Conservation (phyloP, 805 yeast species). For the Suhomyces emberorum region DNA sequence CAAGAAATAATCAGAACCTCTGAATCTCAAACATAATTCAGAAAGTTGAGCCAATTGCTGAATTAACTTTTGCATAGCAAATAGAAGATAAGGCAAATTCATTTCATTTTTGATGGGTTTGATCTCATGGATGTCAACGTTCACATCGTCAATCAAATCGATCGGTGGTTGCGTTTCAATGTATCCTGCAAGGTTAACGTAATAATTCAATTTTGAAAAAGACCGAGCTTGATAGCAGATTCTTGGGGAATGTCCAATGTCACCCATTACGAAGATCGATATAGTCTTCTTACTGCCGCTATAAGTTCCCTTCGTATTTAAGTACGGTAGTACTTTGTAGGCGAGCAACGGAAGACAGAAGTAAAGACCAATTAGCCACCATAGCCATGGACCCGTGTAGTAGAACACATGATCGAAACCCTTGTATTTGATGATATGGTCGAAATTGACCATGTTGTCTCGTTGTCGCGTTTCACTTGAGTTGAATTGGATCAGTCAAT, state of each 20-base stretch:
- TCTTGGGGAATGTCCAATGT: slow-evolving; percentile 91
- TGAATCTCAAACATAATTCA: slow-evolving; percentile 46
- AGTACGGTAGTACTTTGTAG: slow-evolving; percentile 38
- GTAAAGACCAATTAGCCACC: slow-evolving; percentile 46
- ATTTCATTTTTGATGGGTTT: slow-evolving; percentile 35
- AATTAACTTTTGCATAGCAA: slow-evolving; percentile 57
- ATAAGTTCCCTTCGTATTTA: slow-evolving; percentile 21
- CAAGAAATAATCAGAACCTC: slow-evolving; percentile 65
- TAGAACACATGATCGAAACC: slow-evolving; percentile 12
- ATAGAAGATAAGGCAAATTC: slow-evolving; percentile 51
- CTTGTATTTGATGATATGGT: slow-evolving; percentile 8
- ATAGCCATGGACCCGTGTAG: slow-evolving; percentile 33
- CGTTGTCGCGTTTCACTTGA: no score
- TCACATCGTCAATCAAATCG: slow-evolving; percentile 48
- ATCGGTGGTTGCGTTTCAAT: slow-evolving; percentile 53
- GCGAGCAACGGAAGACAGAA: slow-evolving; percentile 42
- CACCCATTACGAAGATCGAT: slow-evolving; percentile 83
- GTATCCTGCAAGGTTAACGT: slow-evolving; percentile 85
- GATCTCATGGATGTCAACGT: slow-evolving; percentile 51
- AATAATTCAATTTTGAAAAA: slow-evolving; percentile 63
- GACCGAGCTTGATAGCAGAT: slow-evolving; percentile 88
- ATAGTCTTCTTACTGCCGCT: slow-evolving; percentile 46
- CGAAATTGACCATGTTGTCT: neutral
- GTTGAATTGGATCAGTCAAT: no score
- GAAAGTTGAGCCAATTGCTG: slow-evolving; percentile 51